These are phyloP conservation scores for Alternaria infectoria DNA, from an alignment of 2,329 filamentous ascomycete species.

Conservation along the genomic window DNA sequence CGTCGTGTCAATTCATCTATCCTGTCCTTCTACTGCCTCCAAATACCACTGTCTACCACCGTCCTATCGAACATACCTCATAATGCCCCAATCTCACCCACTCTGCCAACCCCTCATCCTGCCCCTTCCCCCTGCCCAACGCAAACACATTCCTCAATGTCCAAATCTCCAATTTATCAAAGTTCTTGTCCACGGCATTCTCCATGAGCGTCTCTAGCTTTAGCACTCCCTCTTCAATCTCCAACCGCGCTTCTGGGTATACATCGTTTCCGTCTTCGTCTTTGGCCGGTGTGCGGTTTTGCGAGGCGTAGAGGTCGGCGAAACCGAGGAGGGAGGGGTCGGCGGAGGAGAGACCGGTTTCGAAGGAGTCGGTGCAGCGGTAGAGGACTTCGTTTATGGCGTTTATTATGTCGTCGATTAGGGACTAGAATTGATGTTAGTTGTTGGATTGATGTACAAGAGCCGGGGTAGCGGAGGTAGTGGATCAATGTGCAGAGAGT, in stretches of 20 bases:
- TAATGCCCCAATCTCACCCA: conserved; percentile 89
- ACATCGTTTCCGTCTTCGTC: conserved; percentile 49
- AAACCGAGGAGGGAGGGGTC: conserved; percentile 84
- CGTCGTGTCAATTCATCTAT: background rate
- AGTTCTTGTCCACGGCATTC: conserved; percentile 58
- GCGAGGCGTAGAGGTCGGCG: conserved; percentile 56
- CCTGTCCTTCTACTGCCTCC: background rate
- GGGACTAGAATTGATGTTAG: conserved; percentile 62
- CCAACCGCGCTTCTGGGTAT: conserved; percentile 62
- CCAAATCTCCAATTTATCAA: conserved; percentile 71
- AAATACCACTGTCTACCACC: background rate
- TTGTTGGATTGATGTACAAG: too few relatives aligned
- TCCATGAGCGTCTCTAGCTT: conserved; percentile 59
- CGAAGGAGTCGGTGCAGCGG: conserved; percentile 85
- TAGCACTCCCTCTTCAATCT: conserved; percentile 80
- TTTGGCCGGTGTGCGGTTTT: conserved; percentile 45
- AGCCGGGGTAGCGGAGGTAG: too few relatives aligned
- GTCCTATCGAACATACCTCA: conserved; percentile 60
- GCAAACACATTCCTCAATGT: conserved; percentile 76
- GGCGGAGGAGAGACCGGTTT: conserved; percentile 77
- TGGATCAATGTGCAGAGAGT: too few relatives aligned
- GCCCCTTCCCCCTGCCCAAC: conserved; percentile 61
- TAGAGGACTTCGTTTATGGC: conserved; percentile 92
- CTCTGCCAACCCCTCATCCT: conserved; percentile 62
- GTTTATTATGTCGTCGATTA: conserved; percentile 98